phyloP scores from a whole-genome alignment of 768 basidiomycete genomes.

The Austroboletus festivus region DNA sequence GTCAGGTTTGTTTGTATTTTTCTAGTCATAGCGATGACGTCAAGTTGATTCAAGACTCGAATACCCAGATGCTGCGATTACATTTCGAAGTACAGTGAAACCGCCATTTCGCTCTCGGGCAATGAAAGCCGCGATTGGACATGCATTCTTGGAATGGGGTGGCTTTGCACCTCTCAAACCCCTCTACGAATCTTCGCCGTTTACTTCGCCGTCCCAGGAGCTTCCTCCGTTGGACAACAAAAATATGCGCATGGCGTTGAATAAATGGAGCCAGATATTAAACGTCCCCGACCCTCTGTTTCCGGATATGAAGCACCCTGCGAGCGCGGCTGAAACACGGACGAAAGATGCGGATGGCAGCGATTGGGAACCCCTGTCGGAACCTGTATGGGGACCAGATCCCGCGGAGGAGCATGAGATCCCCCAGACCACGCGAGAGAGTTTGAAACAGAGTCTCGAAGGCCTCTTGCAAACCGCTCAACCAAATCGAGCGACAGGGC shows the following conservation, averaged over 20 bases:
- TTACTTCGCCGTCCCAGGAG: constrained; percentile 14
- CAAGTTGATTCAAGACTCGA: too few relatives aligned
- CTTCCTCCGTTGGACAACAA: constrained; percentile 16
- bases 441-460: constrained; percentile 25
- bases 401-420: constrained; percentile 3
- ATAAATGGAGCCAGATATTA: constrained; percentile 35
- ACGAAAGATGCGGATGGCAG: neutral
- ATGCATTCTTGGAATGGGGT: constrained; percentile 33
- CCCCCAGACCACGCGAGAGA: constrained; percentile 8
- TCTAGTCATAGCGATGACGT: neutral
- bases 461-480: constrained; percentile 1
- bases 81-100: constrained; percentile 19
- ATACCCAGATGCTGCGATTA: constrained; percentile 17
- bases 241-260: constrained; percentile 31
- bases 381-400: constrained; percentile 5
- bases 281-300: constrained; percentile 31
- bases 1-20: constrained; percentile 20
- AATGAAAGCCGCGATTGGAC: constrained; percentile 29
- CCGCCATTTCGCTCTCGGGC: constrained; percentile 29
- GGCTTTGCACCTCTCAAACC: constrained; percentile 31
- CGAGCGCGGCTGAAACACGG: constrained; percentile 2
- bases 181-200: constrained; percentile 30
- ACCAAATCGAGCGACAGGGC: neutral
- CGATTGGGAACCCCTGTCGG: constrained; percentile 29
- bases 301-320: constrained; percentile 24